Evolutionary conservation across 345 rosid genomes (phyloP).

Genomic region (Streptanthus diversifolius): DNA sequence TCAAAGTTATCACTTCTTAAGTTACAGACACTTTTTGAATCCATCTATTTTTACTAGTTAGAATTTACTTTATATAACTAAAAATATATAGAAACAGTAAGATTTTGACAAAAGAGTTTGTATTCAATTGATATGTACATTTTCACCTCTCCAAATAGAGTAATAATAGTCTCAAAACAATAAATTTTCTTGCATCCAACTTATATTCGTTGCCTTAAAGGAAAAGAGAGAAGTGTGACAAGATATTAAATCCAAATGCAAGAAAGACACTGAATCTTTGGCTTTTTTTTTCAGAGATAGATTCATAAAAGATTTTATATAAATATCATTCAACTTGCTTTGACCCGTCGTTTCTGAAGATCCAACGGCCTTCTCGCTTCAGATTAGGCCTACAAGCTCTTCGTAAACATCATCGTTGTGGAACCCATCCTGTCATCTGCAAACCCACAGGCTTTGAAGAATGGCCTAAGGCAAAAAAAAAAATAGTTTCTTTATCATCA

Average conservation of each 20-base stretch:
- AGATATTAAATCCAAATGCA: slow-evolving; percentile 12
- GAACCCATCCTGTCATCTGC: slow-evolving; percentile 76
- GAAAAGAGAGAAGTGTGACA: neutral
- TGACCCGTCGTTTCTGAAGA: neutral
- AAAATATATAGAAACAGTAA: neutral
- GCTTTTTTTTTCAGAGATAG: neutral
- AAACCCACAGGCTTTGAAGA: slow-evolving; percentile 88
- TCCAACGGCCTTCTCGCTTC: neutral
- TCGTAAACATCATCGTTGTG: slow-evolving; percentile 79
- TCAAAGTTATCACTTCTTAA: neutral
- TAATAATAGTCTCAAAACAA: neutral
- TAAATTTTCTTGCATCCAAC: neutral
- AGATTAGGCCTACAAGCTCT: slow-evolving; percentile 18
- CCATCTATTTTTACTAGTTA: neutral
- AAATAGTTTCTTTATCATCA: neutral
- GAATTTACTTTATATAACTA: neutral
- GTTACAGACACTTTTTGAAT: neutral
- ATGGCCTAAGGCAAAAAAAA: slow-evolving; percentile 43
- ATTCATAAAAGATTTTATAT: neutral
- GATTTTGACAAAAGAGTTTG: neutral
- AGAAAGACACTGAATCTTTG: slow-evolving; percentile 8
- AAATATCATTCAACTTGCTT: slow-evolving; percentile 13
- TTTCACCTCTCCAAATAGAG: neutral
- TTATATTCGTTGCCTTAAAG: neutral
- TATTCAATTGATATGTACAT: neutral